Percentiles rank a stretch among this genome's conserved stretches.
Evolutionary conservation across 768 basidiomycete genomes (phyloP).

Genomic region (Hypsizygus marmoreus): DNA sequence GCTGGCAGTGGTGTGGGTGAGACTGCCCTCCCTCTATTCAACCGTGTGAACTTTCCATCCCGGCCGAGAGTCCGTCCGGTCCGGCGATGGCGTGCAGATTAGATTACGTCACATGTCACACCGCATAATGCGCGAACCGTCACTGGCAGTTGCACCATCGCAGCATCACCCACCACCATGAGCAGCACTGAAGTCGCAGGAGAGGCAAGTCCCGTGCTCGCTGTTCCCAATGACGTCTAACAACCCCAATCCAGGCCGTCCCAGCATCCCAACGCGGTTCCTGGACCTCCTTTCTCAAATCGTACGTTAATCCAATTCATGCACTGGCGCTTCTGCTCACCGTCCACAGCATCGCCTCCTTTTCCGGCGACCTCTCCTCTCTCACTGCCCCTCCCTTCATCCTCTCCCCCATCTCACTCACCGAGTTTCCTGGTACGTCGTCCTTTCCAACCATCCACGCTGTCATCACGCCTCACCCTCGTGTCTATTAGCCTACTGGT

Average conservation of each 20-base stretch:
- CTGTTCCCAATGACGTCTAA: constrained; percentile 7
- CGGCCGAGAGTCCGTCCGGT: too few relatives aligned
- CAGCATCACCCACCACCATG: constrained; percentile 14
- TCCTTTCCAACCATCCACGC: constrained; percentile 3
- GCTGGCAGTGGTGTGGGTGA: too few relatives aligned
- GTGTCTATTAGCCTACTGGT: constrained; percentile 87
- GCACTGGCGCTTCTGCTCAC: constrained; percentile 7
- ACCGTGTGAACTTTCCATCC: too few relatives aligned
- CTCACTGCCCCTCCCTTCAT: constrained; percentile 91
- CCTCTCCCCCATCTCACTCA: constrained; percentile 85
- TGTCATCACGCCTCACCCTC: constrained; percentile 4
- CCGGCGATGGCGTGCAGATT: too few relatives aligned
- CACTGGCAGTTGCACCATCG: too few relatives aligned
- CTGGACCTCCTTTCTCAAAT: constrained; percentile 92
- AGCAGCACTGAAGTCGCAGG: constrained; percentile 29
- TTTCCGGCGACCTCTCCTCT: constrained; percentile 86
- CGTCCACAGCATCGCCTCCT: constrained; percentile 67
- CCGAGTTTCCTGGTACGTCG: constrained; percentile 82
- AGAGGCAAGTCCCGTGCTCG: constrained; percentile 20
- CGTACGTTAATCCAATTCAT: constrained; percentile 47
- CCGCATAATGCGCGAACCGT: too few relatives aligned
- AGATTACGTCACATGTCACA: constrained; percentile 1
- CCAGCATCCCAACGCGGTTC: constrained; percentile 81
- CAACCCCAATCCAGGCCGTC: constrained; percentile 71
- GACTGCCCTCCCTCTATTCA: too few relatives aligned